phyloP scores from a whole-genome alignment of 1,139 yeast genomes.

The Sugiyamaella pinicola region DNA sequence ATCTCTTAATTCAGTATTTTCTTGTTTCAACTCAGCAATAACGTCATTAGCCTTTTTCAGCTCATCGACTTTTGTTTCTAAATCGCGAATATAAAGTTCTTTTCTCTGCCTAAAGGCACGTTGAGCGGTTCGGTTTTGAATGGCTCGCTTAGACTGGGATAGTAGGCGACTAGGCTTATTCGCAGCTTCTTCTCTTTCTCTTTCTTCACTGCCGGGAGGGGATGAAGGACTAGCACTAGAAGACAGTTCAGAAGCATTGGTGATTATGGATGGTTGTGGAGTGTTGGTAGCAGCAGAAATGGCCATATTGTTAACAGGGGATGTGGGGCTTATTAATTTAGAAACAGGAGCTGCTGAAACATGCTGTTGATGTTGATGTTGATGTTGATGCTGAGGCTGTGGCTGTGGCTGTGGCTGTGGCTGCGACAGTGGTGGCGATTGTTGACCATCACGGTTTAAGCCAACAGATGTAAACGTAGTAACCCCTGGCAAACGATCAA shows the following conservation, averaged over 20 bases:
- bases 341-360: conserved; percentile 9
- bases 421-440: background rate
- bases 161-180: conserved; percentile 53
- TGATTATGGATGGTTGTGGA: background rate
- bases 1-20: conserved; percentile 71
- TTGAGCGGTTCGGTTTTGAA: conserved; percentile 86
- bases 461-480: conserved; percentile 4
- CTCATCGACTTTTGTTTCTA: conserved; percentile 69
- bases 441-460: background rate
- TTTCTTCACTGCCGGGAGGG: conserved; percentile 3
- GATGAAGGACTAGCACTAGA: conserved; percentile 10
- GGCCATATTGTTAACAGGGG: background rate
- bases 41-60: conserved; percentile 60
- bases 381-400: background rate
- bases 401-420: background rate
- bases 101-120: conserved; percentile 82
- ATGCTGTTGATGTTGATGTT: background rate
- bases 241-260: background rate
- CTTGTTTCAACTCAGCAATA: conserved; percentile 64
- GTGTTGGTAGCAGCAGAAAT: background rate
- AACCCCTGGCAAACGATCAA: conserved; percentile 5
- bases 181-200: too few relatives aligned
- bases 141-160: conserved; percentile 76
- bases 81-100: conserved; percentile 73
- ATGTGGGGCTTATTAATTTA: background rate